These are phyloP conservation scores for Boletus coccyginus DNA, from an alignment of 768 basidiomycete species.

Conservation along the genomic window DNA sequence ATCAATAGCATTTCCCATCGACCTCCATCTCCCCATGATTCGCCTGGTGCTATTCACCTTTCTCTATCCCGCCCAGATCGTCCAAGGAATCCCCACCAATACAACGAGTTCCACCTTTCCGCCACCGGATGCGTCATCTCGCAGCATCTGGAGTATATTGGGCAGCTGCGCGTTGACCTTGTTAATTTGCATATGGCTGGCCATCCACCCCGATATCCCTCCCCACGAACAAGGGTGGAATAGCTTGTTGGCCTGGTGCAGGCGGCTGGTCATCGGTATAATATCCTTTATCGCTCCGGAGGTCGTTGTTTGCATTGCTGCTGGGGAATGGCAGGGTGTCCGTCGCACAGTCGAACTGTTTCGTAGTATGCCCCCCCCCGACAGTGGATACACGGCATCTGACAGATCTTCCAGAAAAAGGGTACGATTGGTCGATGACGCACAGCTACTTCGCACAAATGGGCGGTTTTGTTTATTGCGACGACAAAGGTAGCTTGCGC, in stretches of 20 bases:
- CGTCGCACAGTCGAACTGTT: not conserved
- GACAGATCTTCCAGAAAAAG: not conserved
- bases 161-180: not conserved
- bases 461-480: not conserved
- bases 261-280: not conserved
- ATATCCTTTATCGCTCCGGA: not conserved
- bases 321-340: not conserved
- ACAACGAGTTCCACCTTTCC: not conserved
- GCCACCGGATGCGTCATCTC: not conserved
- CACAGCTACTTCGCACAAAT: not conserved
- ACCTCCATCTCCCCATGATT: too few relatives aligned
- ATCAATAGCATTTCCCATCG: too few relatives aligned
- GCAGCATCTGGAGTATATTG: not conserved
- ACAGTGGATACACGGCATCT: not conserved
- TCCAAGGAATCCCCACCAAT: not conserved
- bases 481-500: not conserved
- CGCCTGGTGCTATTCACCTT: not conserved
- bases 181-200: constrained; percentile 2
- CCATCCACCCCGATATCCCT: not conserved
- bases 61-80: not conserved
- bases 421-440: constrained; percentile 1
- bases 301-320: not conserved
- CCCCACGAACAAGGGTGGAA: too few relatives aligned
- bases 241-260: too few relatives aligned
- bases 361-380: not conserved